Conservation (phyloP, 495 filamentous ascomycete genomes). For the Neurospora sp. region DNA sequence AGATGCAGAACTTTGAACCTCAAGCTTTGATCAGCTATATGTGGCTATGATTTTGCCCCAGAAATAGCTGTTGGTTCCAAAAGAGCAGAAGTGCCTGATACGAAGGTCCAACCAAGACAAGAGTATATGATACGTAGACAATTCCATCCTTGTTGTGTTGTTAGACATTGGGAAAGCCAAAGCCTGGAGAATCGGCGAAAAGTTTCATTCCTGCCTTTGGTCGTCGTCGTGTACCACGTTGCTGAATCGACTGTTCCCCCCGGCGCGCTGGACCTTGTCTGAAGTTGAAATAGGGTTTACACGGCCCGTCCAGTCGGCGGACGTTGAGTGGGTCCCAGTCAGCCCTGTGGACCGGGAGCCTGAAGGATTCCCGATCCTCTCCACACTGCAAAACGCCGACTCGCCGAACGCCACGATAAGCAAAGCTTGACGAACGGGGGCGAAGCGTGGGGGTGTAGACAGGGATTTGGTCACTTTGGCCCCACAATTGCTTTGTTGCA, state of each 20-base stretch:
- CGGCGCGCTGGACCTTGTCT: no score
- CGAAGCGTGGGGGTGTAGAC: neutral
- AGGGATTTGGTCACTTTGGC: neutral
- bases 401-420: neutral
- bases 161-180: neutral
- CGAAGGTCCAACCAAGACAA: neutral
- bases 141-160: no score
- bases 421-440: neutral
- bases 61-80: neutral
- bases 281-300: no score
- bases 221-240: no score
- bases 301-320: no score
- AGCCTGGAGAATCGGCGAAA: neutral
- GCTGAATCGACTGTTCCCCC: no score
- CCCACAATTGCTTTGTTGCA: neutral
- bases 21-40: neutral
- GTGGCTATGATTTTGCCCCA: constrained; percentile 1
- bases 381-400: neutral
- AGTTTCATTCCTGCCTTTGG: neutral
- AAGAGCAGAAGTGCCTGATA: neutral
- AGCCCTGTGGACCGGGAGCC: no score
- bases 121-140: neutral
- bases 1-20: neutral
- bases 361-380: neutral
- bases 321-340: no score